phyloP scores from a whole-genome alignment of 2,329 filamentous ascomycete genomes.

The Passalora sequoiae region DNA sequence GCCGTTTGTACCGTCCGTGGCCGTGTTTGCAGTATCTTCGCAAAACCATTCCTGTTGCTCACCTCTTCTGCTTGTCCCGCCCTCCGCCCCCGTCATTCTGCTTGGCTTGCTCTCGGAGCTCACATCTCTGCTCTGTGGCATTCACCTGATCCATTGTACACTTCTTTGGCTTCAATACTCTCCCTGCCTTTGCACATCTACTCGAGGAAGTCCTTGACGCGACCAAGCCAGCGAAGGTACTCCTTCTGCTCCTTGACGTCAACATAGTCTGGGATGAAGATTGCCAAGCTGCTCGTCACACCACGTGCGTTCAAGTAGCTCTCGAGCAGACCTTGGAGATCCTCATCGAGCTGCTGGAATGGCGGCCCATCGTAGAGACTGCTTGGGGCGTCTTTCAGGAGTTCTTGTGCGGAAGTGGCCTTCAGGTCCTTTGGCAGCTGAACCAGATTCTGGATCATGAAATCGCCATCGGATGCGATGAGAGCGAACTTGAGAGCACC shows the following conservation, averaged over 20 bases:
- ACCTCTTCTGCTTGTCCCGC: not conserved
- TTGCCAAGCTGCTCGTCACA: slow-evolving; percentile 76
- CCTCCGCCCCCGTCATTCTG: not conserved
- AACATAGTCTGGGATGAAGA: slow-evolving; percentile 94
- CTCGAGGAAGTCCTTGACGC: slow-evolving; percentile 78
- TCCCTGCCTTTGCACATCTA: slow-evolving; percentile 32
- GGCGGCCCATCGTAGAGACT: slow-evolving; percentile 84
- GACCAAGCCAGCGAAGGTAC: slow-evolving; percentile 83
- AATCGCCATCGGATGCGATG: slow-evolving; percentile 75
- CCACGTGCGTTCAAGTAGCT: slow-evolving; percentile 92
- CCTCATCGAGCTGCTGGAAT: slow-evolving; percentile 91
- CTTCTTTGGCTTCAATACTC: too few relatives aligned
- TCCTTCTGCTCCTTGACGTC: slow-evolving; percentile 98
- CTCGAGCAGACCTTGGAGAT: slow-evolving; percentile 87
- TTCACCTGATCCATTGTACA: too few relatives aligned
- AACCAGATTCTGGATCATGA: slow-evolving; percentile 85
- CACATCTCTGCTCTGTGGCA: not conserved
- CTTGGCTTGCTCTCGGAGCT: not conserved
- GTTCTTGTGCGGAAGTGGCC: slow-evolving; percentile 53
- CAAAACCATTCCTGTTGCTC: too few relatives aligned
- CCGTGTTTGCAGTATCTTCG: not conserved
- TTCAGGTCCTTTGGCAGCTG: slow-evolving; percentile 77
- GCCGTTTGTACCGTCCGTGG: not conserved
- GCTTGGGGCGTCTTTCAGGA: slow-evolving; percentile 62
- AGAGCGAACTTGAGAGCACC: slow-evolving; percentile 85